Percentiles rank a stretch among this genome's conserved stretches.
Conservation (phyloP, 345 rosid genomes). For the Fremontodendron californicum region DNA sequence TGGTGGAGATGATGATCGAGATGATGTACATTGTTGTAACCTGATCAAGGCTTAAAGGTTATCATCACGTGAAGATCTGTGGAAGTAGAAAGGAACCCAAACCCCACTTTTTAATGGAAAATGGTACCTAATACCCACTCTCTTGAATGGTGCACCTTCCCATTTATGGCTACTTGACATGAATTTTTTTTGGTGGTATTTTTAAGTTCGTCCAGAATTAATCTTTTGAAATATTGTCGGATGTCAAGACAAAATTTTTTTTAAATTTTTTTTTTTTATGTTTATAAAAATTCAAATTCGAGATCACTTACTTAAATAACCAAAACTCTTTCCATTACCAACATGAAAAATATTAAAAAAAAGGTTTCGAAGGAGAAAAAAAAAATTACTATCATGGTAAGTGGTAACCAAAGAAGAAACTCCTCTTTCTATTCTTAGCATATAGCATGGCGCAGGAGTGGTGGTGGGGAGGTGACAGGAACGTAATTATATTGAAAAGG, state of each 20-base stretch:
- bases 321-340: too few species aligned
- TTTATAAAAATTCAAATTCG: too few species aligned
- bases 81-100: background rate
- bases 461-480: background rate
- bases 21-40: background rate
- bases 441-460: too few species aligned
- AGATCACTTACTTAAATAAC: too few species aligned
- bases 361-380: background rate
- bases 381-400: too few species aligned
- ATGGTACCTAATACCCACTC: background rate
- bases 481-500: background rate
- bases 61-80: background rate
- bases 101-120: background rate
- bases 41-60: background rate
- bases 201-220: too few species aligned
- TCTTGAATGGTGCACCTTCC: conserved; percentile 14
- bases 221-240: too few species aligned
- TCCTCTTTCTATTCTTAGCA: too few species aligned
- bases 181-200: too few species aligned
- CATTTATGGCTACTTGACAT: conserved; percentile 6
- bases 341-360: background rate
- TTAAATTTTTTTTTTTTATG: too few species aligned
- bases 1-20: background rate
- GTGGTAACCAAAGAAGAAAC: background rate
- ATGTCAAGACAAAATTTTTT: too few species aligned